A percentile compares a stretch with the other conserved stretches of the same genome.
phyloP scores from a whole-genome alignment of 768 basidiomycete species.

The Trametes villosa region DNA sequence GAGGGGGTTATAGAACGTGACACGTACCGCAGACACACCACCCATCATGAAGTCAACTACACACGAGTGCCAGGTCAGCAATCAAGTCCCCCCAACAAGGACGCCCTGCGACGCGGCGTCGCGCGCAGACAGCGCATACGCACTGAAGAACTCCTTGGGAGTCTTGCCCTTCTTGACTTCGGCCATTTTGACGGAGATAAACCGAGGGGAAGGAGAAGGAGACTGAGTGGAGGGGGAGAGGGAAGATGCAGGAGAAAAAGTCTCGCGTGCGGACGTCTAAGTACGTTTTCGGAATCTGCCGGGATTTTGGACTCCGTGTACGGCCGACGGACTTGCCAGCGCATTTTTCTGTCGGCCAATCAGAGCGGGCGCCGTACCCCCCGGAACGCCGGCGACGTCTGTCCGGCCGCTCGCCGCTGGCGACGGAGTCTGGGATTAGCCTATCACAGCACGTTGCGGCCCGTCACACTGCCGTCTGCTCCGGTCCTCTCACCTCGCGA shows the following conservation, averaged over 20 bases:
- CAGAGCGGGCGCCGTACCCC: neutral
- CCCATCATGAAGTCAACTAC: constrained; percentile 95
- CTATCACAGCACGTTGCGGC: constrained; percentile 4
- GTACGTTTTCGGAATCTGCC: constrained; percentile 30
- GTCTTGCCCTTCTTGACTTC: constrained; percentile 84
- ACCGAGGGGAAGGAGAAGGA: constrained; percentile 42
- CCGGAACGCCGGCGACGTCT: constrained; percentile 11
- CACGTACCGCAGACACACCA: constrained; percentile 86
- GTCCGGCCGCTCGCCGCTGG: neutral
- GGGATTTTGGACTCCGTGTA: constrained; percentile 21
- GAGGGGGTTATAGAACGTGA: neutral
- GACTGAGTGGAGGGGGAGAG: constrained; percentile 56
- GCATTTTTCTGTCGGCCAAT: constrained; percentile 24
- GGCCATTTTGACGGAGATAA: constrained; percentile 69
- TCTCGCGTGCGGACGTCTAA: constrained; percentile 30
- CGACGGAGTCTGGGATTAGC: constrained; percentile 7
- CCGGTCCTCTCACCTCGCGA: constrained; percentile 1
- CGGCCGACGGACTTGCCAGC: constrained; percentile 20
- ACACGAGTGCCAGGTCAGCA: constrained; percentile 40
- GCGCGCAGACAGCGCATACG: constrained; percentile 35
- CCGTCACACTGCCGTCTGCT: neutral
- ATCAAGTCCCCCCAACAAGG: constrained; percentile 10
- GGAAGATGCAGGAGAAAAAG: constrained; percentile 44
- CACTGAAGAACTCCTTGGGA: constrained; percentile 89
- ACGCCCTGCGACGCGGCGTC: neutral